Percentiles rank a stretch among this genome's conserved stretches.
phyloP scores from a whole-genome alignment of 140 eudicot genomes.

The Flaveria floridana region DNA sequence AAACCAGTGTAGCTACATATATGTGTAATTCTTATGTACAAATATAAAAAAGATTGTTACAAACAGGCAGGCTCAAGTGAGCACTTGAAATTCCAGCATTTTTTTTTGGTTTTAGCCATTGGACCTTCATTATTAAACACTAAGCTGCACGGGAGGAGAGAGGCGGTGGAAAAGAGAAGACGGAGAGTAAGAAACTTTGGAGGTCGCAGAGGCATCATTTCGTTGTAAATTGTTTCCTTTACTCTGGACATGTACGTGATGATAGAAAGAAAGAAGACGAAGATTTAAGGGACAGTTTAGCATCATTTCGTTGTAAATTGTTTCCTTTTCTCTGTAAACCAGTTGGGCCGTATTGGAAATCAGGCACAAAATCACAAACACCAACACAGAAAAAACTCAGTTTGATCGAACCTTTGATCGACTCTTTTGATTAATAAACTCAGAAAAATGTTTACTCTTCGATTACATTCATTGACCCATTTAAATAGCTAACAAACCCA shows the following conservation, averaged over 20 bases:
- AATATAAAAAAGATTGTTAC: not conserved
- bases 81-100: not conserved
- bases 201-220: not conserved
- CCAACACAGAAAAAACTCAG: no score
- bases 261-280: not conserved
- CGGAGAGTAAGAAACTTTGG: not conserved
- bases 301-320: not conserved
- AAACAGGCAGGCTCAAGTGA: not conserved
- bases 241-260: not conserved
- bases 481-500: no score
- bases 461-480: no score
- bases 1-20: not conserved
- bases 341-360: not conserved
- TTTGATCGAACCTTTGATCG: no score
- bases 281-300: not conserved
- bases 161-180: not conserved
- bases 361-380: no score
- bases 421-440: no score
- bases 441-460: no score
- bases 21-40: conserved; percentile 4
- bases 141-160: not conserved
- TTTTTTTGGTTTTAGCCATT: not conserved
- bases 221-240: not conserved
- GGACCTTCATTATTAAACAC: not conserved
- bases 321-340: not conserved